A percentile compares a stretch with the other conserved stretches of the same genome.
phyloP scores from a whole-genome alignment of 805 yeast genomes.

The Starmerella bombicola region DNA sequence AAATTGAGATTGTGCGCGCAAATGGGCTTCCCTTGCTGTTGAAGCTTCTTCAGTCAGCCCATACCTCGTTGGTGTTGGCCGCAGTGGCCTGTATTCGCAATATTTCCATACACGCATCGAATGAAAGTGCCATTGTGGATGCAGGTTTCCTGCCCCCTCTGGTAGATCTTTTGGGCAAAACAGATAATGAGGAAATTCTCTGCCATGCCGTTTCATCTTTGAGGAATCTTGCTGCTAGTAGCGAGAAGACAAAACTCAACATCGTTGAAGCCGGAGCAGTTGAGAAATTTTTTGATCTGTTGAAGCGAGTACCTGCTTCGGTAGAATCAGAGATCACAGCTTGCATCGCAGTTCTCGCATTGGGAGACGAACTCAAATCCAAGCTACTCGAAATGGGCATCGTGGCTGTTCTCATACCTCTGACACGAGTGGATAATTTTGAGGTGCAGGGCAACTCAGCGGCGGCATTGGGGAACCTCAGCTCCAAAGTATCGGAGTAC shows the following conservation, averaged over 20 bases:
- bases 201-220: conserved; percentile 96
- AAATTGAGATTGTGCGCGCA: conserved; percentile 86
- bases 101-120: conserved; percentile 89
- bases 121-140: conserved; percentile 89
- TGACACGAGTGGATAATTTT: conserved; percentile 73
- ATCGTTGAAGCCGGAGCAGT: conserved; percentile 93
- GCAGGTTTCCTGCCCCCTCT: conserved; percentile 92
- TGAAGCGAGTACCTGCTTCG: conserved; percentile 66
- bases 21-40: conserved; percentile 92
- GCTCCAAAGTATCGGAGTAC: conserved; percentile 80
- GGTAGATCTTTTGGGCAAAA: conserved; percentile 60
- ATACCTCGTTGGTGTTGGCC: conserved; percentile 84
- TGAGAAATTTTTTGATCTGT: conserved; percentile 76
- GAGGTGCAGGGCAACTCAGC: conserved; percentile 98
- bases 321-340: conserved; percentile 96
- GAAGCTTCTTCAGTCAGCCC: conserved; percentile 74
- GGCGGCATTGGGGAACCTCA: conserved; percentile 91
- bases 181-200: conserved; percentile 89
- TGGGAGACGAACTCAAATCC: conserved; percentile 87
- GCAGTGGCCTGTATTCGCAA: conserved; percentile 98
- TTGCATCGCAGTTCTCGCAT: conserved; percentile 89
- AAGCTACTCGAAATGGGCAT: conserved; percentile 73
- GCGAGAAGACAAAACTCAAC: conserved; percentile 84
- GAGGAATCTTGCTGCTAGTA: conserved; percentile 89
- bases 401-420: conserved; percentile 77